These are phyloP conservation scores for Lotmaria passim DNA, from an alignment of 208 protist genomes.

Conservation along the genomic window DNA sequence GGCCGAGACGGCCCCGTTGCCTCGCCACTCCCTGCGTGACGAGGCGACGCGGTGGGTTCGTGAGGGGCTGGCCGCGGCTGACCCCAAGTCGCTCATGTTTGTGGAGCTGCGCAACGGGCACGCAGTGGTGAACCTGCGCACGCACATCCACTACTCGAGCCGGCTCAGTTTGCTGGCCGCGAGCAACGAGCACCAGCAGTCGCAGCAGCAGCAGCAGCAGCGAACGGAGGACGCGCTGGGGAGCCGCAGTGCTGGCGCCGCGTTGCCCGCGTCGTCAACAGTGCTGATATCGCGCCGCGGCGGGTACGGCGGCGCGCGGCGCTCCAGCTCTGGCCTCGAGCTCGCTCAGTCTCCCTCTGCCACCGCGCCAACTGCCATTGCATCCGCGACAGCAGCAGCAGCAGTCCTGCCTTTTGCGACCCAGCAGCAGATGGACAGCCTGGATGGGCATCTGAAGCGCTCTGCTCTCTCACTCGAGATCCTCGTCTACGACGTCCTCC, in stretches of 20 bases:
- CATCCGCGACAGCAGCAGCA: too few species aligned
- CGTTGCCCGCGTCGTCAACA: background rate
- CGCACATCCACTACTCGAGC: slow-evolving; percentile 32
- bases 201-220: background rate
- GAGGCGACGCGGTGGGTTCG: slow-evolving; percentile 15
- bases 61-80: slow-evolving; percentile 9
- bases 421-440: slow-evolving; percentile 17
- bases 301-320: background rate
- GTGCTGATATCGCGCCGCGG: background rate
- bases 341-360: background rate
- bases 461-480: slow-evolving; percentile 21
- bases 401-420: too few species aligned
- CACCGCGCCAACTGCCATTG: too few species aligned
- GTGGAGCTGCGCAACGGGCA: slow-evolving; percentile 28
- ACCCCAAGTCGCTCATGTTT: slow-evolving; percentile 27
- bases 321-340: background rate
- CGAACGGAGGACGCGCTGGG: background rate
- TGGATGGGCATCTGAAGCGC: slow-evolving; percentile 22
- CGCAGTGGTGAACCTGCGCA: slow-evolving; percentile 27
- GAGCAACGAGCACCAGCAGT: background rate
- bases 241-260: background rate
- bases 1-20: background rate
- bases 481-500: slow-evolving; percentile 26
- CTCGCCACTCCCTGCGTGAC: slow-evolving; percentile 20
- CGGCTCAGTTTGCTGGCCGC: slow-evolving; percentile 15